Evolutionary conservation across 306 rosid genomes (phyloP), one percentile per base, ranked within the genome.

Genomic region (Glycyrrhiza uralensis): DNA sequence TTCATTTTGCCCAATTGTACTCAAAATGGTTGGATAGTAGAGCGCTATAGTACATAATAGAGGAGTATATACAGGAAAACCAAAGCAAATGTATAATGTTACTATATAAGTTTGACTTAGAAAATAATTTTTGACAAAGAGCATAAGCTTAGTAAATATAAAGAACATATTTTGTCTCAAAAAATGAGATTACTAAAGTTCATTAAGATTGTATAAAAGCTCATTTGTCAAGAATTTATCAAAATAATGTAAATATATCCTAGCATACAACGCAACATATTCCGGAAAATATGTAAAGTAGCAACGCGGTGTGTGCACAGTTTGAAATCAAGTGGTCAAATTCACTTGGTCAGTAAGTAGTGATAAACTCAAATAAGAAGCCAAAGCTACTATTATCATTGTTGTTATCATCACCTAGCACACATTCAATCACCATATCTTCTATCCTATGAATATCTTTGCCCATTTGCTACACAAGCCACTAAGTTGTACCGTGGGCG

Each of bases 21-120:
- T 87, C 96, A 90, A 87, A 82, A 85, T 57, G 80, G 91, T 86
- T 83, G 87, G 92, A 88, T 90, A 87, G 90, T 94, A 91, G 86
- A 87, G 92, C 59, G 79, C 98, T 94, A 94, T 85, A 85, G 78
- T 85, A 80, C 80, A 74, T 88, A 87, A 87, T 87, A 91, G 87
- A 79, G 76, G 66, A 81, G 81, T 77, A 80, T 84, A 82, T 81
- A 84, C 80, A 88, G 76, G 82, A 83, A 84, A 89, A 59, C 77
- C 84, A 86, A 69, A 86, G 74, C 63, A 84, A 86, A 88, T 65
- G 60, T 86, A 78, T 84, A 80, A 39, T 66, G 90, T 87, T 86
- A 93, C 85, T 64, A 41, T 75, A 86, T 85, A 88, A 80, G 80
- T 84, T 82, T 68, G 60, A 79, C 79, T 79, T 76, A 56, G 83